Base-by-base conservation (phyloP, 352 stramenopile species). In the Labyrinthula sp. region DNA sequence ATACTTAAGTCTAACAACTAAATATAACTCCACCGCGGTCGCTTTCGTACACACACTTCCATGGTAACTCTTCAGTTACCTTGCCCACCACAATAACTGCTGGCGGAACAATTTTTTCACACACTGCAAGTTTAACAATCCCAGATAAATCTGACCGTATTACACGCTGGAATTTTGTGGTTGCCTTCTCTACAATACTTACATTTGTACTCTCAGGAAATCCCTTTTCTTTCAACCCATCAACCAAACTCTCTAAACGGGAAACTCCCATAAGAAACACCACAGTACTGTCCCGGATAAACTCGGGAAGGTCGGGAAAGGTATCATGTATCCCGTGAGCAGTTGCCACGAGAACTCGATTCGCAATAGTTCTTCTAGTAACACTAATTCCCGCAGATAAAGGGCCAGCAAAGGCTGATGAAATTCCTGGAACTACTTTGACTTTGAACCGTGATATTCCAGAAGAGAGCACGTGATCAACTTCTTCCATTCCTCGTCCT, bases 201-300 rank as follows among this genome's bases (percentile, higher is more conserved):
- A 89, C 82, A 1, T 82, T 78, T 29, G 81, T 79, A 27, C 84
- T 65, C 33, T 39, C 58, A 1, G 85, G 85, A 66, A 91, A 95
- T 17, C 72, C 70, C 31, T 81, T 62, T 20, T 58, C 38, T 25
- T 82, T 62, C 12, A 94, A 58, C 28, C 69, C 71, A 14, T 69
- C 43, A 47, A 68, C 83, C 5, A 95, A 67, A 30, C 79, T 65
- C 27, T 80, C 57, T 23, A 95, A 64, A 34, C 86, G 67, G 31
- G 82, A 82, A 46, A 95, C 87, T 12, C 81, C 81, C 86, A 95
- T 95, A 48, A 95, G 68, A 66, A 94, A 94, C 17, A 95, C 80
- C 4, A 87, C 77, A 17, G 86, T 95, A 55, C 87, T 79, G 62
- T 93, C 75, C 43, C 73, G 65, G 61, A 90, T 85, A 63, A 91